Percentiles rank a stretch among this genome's conserved stretches.
Evolutionary conservation across 352 stramenopile genomes (phyloP).

Genomic region (Thraustochytrium sp.): DNA sequence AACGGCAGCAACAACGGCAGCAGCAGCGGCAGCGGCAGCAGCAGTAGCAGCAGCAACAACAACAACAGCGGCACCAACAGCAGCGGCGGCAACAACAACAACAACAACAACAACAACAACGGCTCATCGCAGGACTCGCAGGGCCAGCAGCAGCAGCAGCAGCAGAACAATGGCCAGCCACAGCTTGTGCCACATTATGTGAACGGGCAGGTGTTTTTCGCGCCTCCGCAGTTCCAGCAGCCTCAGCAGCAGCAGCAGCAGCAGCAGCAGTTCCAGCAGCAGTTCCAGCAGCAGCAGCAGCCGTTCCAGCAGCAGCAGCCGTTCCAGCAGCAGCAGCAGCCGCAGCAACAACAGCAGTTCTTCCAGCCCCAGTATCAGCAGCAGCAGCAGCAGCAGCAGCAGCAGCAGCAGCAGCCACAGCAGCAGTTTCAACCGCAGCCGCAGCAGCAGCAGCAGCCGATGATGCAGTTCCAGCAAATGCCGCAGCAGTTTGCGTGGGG

Average conservation of each 20-base stretch:
- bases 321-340: background rate
- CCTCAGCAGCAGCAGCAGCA: background rate
- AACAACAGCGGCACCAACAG: background rate
- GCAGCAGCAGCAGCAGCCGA: background rate
- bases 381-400: background rate
- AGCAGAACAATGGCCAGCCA: too few relatives aligned
- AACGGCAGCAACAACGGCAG: background rate
- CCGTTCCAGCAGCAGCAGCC: background rate
- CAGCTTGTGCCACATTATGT: too few relatives aligned
- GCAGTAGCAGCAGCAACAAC: background rate
- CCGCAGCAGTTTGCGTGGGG: background rate
- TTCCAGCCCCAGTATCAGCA: background rate
- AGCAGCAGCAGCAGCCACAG: background rate
- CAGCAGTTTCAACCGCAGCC: background rate
- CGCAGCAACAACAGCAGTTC: slow-evolving; percentile 4
- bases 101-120: background rate
- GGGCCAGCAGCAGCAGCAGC: background rate
- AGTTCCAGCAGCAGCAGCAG: background rate
- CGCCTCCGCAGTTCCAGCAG: background rate
- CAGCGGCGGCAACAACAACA: background rate
- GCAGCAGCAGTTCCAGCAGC: background rate
- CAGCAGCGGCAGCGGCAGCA: background rate
- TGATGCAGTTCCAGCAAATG: background rate
- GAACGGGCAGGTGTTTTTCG: too few relatives aligned
- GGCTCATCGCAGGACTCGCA: background rate